Conservation (phyloP, 495 filamentous ascomycete genomes). For the Echria macrotheca region DNA sequence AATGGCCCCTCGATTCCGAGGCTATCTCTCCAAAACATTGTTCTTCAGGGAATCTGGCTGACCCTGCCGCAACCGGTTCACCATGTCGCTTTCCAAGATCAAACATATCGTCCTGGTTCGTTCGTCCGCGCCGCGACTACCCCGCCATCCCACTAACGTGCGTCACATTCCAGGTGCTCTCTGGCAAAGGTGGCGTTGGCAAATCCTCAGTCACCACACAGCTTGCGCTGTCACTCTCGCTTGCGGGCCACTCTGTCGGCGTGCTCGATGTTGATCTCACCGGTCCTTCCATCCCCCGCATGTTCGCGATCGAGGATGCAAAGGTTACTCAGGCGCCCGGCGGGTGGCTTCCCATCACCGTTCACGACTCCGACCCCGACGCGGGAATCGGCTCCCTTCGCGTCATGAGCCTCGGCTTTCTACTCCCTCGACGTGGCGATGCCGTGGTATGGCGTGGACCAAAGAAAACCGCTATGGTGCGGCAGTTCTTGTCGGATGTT, state of each 20-base stretch:
- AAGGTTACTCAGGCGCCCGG: slow-evolving; percentile 85
- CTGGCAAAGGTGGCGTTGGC: slow-evolving; percentile 94
- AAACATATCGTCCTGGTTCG: slow-evolving; percentile 57
- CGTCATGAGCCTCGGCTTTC: slow-evolving; percentile 91
- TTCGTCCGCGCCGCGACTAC: not conserved
- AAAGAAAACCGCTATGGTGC: slow-evolving; percentile 98
- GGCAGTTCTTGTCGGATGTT: slow-evolving; percentile 88
- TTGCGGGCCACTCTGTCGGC: slow-evolving; percentile 78
- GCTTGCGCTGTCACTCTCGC: slow-evolving; percentile 82
- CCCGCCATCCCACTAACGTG: slow-evolving; percentile 10
- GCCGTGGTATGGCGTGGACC: slow-evolving; percentile 96
- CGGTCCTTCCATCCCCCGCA: slow-evolving; percentile 89
- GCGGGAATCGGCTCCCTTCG: slow-evolving; percentile 59
- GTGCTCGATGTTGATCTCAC: slow-evolving; percentile 96
- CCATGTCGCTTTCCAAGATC: slow-evolving; percentile 54
- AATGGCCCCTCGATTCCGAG: not conserved
- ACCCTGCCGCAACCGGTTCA: too few species aligned
- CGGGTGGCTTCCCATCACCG: slow-evolving; percentile 84
- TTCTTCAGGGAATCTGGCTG: too few species aligned
- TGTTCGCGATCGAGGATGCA: slow-evolving; percentile 80
- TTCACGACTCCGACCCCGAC: slow-evolving; percentile 54
- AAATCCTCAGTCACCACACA: slow-evolving; percentile 97
- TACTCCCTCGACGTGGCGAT: slow-evolving; percentile 75
- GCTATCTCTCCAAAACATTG: too few species aligned
- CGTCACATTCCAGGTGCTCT: slow-evolving; percentile 60